phyloP scores from a whole-genome alignment of 2,329 filamentous ascomycete genomes.

The Paecilomyces variotii region DNA sequence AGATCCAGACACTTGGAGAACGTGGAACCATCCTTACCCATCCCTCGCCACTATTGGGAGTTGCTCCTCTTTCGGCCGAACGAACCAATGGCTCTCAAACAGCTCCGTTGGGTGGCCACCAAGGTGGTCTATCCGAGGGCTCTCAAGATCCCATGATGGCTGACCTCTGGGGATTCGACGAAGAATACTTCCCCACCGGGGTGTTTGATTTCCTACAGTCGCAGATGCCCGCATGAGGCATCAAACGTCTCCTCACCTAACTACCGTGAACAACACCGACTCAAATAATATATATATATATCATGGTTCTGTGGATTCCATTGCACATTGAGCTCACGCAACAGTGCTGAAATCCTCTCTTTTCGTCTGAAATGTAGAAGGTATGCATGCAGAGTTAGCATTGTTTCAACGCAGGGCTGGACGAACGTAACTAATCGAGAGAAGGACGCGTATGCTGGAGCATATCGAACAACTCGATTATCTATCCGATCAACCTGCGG shows the following conservation, averaged over 20 bases:
- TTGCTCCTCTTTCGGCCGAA: constrained; percentile 32
- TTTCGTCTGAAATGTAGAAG: background rate
- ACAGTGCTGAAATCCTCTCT: background rate
- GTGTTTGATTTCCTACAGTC: constrained; percentile 35
- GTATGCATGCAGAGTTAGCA: background rate
- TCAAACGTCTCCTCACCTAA: background rate
- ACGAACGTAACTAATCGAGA: background rate
- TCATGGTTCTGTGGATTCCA: background rate
- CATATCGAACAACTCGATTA: background rate
- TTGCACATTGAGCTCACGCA: background rate
- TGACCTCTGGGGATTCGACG: constrained; percentile 33
- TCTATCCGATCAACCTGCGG: background rate
- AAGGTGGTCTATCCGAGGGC: constrained; percentile 27
- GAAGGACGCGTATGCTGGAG: background rate
- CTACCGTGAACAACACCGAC: background rate
- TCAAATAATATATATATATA: background rate
- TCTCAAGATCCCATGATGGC: constrained; percentile 34
- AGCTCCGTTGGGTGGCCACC: constrained; percentile 11
- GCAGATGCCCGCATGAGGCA: constrained; percentile 30
- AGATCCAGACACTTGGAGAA: constrained; percentile 27
- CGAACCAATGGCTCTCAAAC: constrained; percentile 24
- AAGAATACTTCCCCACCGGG: constrained; percentile 35
- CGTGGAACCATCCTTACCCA: constrained; percentile 28
- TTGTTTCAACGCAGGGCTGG: background rate
- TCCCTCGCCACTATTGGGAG: constrained; percentile 27